Evolutionary conservation across 352 stramenopile species (phyloP).

Genomic region (Pythium grandisporangium): DNA sequence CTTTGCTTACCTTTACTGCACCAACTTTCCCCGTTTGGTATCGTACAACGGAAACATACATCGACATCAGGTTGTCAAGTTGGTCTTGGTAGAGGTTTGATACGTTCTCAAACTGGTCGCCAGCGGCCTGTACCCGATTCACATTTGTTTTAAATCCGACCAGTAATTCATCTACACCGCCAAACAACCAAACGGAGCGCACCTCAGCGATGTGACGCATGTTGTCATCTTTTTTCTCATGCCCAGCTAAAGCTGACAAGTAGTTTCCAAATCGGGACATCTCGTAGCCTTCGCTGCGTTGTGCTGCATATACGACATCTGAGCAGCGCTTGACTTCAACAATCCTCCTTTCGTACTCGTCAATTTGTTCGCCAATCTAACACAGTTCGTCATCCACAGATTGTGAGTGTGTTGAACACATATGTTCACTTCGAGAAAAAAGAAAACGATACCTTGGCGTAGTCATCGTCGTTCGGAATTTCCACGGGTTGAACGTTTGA

Average conservation of each 20-base stretch:
- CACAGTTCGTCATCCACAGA: too few species aligned
- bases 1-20: conserved; percentile 62
- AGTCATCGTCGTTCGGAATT: conserved; percentile 84
- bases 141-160: neutral
- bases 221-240: conserved; percentile 66
- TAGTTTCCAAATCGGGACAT: conserved; percentile 83
- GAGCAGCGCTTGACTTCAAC: conserved; percentile 74
- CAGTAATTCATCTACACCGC: too few species aligned
- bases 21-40: conserved; percentile 82
- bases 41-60: conserved; percentile 82
- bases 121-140: conserved; percentile 27
- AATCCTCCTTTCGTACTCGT: conserved; percentile 80
- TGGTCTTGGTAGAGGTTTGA: conserved; percentile 85
- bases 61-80: conserved; percentile 75
- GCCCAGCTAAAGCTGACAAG: conserved; percentile 58
- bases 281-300: conserved; percentile 78
- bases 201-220: conserved; percentile 72
- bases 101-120: conserved; percentile 78
- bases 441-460: conserved; percentile 56
- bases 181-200: neutral
- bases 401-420: too few species aligned
- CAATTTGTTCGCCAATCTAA: conserved; percentile 83
- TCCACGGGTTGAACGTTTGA: conserved; percentile 80
- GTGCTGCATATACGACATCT: conserved; percentile 70
- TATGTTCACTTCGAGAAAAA: too few species aligned